Percentiles rank a stretch among this genome's conserved stretches.
These are phyloP conservation scores for Trapa incisa DNA, from an alignment of 345 rosid species.

Conservation along the genomic window DNA sequence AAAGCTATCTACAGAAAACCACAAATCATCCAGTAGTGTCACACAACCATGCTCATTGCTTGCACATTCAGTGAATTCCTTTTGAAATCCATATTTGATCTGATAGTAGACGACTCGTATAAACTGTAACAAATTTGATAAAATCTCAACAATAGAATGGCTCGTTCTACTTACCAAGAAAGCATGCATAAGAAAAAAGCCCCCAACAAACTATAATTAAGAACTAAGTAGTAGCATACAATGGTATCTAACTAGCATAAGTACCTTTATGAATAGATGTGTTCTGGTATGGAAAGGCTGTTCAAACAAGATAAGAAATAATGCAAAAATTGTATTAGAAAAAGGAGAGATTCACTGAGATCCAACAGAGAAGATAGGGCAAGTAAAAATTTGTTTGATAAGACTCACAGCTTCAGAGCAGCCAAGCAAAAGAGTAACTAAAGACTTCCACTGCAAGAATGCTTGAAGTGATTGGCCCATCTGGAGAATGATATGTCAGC, in stretches of 20 bases:
- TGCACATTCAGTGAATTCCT: constrained; percentile 27
- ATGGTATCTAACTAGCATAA: not conserved
- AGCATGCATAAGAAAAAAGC: not conserved
- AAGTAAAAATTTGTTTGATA: not conserved
- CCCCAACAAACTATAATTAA: not conserved
- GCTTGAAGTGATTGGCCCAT: constrained; percentile 95
- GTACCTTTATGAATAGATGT: constrained; percentile 66
- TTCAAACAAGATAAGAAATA: constrained; percentile 8
- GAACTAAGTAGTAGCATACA: not conserved
- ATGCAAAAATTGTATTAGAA: not conserved
- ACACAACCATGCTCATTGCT: constrained; percentile 36
- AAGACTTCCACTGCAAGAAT: constrained; percentile 85
- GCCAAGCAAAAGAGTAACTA: constrained; percentile 75
- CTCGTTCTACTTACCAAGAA: not conserved
- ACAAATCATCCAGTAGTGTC: constrained; percentile 60
- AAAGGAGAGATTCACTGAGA: not conserved
- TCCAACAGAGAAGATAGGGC: not conserved
- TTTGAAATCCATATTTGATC: constrained; percentile 74
- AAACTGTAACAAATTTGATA: constrained; percentile 39
- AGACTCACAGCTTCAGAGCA: constrained; percentile 76
- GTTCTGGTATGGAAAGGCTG: constrained; percentile 92
- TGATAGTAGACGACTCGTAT: constrained; percentile 70
- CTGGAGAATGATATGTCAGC: constrained; percentile 31
- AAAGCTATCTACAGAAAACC: constrained; percentile 81
- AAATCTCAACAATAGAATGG: not conserved